phyloP scores from a whole-genome alignment of 1,139 yeast genomes.

The Diutina mesorugosa region DNA sequence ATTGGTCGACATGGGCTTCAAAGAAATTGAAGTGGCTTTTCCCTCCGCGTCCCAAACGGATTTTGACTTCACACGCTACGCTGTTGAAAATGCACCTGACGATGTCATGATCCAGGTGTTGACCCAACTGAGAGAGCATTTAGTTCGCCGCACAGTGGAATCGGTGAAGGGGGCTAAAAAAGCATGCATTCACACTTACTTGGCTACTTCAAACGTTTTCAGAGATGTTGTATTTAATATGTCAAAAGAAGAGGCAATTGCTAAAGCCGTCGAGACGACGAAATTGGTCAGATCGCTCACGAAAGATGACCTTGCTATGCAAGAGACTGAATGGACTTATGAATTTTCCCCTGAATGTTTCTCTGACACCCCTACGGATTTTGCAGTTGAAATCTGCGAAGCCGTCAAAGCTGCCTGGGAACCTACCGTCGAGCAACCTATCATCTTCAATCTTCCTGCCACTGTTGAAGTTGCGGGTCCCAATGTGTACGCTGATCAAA shows the following conservation, averaged over 20 bases:
- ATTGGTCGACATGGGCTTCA: constrained; percentile 81
- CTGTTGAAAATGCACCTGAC: constrained; percentile 85
- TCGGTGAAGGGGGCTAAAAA: constrained; percentile 78
- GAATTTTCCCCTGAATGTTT: constrained; percentile 96
- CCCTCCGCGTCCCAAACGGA: constrained; percentile 95
- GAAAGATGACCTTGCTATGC: constrained; percentile 54
- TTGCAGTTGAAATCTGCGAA: constrained; percentile 76
- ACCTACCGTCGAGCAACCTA: constrained; percentile 71
- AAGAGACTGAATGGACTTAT: constrained; percentile 70
- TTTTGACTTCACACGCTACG: constrained; percentile 88
- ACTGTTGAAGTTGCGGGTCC: constrained; percentile 97
- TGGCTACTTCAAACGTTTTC: constrained; percentile 87
- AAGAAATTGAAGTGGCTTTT: constrained; percentile 93
- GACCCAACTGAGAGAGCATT: constrained; percentile 84
- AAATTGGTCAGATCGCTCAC: constrained; percentile 71
- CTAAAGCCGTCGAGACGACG: constrained; percentile 74
- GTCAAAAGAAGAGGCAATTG: constrained; percentile 67
- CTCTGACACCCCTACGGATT: constrained; percentile 79
- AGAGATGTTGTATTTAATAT: constrained; percentile 85
- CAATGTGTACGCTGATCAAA: constrained; percentile 91
- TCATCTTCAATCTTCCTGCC: constrained; percentile 92
- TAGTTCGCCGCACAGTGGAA: constrained; percentile 82
- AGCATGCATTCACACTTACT: constrained; percentile 83
- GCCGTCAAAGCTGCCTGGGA: constrained; percentile 95
- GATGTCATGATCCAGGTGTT: constrained; percentile 89